phyloP scores from a whole-genome alignment of 176 grass and related monocot species.

The Chloris gayana region DNA sequence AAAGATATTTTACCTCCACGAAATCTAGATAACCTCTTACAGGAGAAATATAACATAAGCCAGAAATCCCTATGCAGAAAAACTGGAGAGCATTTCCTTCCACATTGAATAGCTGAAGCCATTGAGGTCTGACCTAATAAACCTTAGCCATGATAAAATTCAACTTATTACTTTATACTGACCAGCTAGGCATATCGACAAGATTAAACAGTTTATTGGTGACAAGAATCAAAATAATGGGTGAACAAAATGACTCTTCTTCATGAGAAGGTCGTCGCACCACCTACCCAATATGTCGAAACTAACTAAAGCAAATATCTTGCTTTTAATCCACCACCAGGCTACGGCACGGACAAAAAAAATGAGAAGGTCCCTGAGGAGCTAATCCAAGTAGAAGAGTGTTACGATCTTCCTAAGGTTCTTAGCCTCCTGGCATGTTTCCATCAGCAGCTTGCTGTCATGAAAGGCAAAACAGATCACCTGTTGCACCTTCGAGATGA shows the following conservation, averaged over 20 bases:
- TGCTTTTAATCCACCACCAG: conserved; percentile 18
- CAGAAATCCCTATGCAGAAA: conserved; percentile 4
- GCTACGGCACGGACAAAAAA: conserved; percentile 52
- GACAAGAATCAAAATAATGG: conserved; percentile 61
- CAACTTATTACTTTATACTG: not conserved
- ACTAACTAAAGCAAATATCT: conserved; percentile 39
- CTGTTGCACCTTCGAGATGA: conserved; percentile 93
- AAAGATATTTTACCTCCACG: not conserved
- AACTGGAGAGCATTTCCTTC: not conserved
- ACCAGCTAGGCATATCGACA: conserved; percentile 41
- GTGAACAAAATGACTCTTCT: conserved; percentile 43
- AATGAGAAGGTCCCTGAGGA: not conserved
- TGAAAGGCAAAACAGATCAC: conserved; percentile 97
- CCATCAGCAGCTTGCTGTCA: conserved; percentile 96
- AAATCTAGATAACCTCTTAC: not conserved
- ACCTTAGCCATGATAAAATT: not conserved
- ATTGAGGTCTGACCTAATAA: not conserved
- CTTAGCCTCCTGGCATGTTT: conserved; percentile 96
- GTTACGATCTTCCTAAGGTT: conserved; percentile 96
- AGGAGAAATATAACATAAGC: not conserved
- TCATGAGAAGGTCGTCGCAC: conserved; percentile 17
- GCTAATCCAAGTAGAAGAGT: conserved; percentile 96
- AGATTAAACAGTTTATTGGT: conserved; percentile 42
- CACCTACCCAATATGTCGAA: conserved; percentile 35
- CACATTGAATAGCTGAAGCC: not conserved